Evolutionary conservation across 192 early-diverging fungal genomes (phyloP).

Genomic region (Ramicandelaber brevisporus): DNA sequence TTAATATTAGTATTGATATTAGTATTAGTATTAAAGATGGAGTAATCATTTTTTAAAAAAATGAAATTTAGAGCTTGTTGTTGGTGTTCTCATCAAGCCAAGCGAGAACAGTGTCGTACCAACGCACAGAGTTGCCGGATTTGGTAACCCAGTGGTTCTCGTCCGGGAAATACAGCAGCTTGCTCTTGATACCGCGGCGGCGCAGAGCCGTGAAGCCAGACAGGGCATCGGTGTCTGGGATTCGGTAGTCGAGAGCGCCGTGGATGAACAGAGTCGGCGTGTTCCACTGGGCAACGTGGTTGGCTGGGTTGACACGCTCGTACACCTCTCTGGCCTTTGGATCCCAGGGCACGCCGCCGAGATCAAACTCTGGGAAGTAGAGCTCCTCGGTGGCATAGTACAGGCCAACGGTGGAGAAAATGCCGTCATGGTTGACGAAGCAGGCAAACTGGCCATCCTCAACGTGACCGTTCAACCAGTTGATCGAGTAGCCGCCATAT

Average conservation of each 20-base stretch:
- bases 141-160: slow-evolving; percentile 43
- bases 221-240: slow-evolving; percentile 31
- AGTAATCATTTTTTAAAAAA: no score
- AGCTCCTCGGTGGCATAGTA: slow-evolving; percentile 59
- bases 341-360: slow-evolving; percentile 35
- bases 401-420: slow-evolving; percentile 24
- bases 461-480: slow-evolving; percentile 61
- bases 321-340: slow-evolving; percentile 16
- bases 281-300: slow-evolving; percentile 36
- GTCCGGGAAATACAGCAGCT: slow-evolving; percentile 35
- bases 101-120: slow-evolving; percentile 32
- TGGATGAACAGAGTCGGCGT: slow-evolving; percentile 64
- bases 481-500: slow-evolving; percentile 65
- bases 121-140: slow-evolving; percentile 35
- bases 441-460: slow-evolving; percentile 25
- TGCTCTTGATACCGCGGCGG: slow-evolving; percentile 25
- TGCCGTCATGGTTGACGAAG: slow-evolving; percentile 49
- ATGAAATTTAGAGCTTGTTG: no score
- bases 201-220: slow-evolving; percentile 34
- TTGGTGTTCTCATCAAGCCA: slow-evolving; percentile 21
- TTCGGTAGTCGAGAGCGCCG: slow-evolving; percentile 27
- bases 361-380: slow-evolving; percentile 53
- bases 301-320: slow-evolving; percentile 40
- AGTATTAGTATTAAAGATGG: no score
- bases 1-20: no score